Percentiles rank a stretch among this genome's conserved stretches.
Evolutionary conservation across 805 yeast species (phyloP).

Genomic region (Candida anglica): DNA sequence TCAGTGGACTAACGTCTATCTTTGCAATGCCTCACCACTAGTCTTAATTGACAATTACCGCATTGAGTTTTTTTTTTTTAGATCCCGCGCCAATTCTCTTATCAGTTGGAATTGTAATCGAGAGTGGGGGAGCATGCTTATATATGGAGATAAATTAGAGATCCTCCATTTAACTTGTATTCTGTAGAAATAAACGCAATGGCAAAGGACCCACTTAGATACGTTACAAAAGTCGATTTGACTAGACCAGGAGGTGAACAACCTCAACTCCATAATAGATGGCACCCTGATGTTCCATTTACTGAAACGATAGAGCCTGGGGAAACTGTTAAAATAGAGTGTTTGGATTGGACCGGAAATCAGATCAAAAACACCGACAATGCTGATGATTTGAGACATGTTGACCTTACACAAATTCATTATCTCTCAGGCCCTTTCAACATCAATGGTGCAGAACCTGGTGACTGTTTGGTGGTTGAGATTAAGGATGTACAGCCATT

Average conservation of each 20-base stretch:
- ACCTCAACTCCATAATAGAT: conserved; percentile 46
- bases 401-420: conserved; percentile 43
- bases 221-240: conserved; percentile 38
- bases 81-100: too few species aligned
- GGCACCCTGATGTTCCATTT: conserved; percentile 51
- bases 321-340: conserved; percentile 45
- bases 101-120: too few species aligned
- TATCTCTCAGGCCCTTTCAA: conserved; percentile 48
- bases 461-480: conserved; percentile 47
- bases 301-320: conserved; percentile 35
- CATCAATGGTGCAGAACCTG: conserved; percentile 42
- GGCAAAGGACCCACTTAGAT: conserved; percentile 23
- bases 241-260: conserved; percentile 44
- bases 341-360: conserved; percentile 54
- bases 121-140: too few species aligned
- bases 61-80: too few species aligned
- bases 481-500: conserved; percentile 51
- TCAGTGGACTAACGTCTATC: too few species aligned
- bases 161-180: too few species aligned
- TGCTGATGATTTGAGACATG: conserved; percentile 45
- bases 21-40: too few species aligned
- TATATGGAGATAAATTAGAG: too few species aligned
- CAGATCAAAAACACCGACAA: conserved; percentile 44
- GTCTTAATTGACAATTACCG: too few species aligned
- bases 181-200: conserved; percentile 1